Evolutionary conservation across 257 asterid species (phyloP).

Genomic region (Ehretia macrophylla): DNA sequence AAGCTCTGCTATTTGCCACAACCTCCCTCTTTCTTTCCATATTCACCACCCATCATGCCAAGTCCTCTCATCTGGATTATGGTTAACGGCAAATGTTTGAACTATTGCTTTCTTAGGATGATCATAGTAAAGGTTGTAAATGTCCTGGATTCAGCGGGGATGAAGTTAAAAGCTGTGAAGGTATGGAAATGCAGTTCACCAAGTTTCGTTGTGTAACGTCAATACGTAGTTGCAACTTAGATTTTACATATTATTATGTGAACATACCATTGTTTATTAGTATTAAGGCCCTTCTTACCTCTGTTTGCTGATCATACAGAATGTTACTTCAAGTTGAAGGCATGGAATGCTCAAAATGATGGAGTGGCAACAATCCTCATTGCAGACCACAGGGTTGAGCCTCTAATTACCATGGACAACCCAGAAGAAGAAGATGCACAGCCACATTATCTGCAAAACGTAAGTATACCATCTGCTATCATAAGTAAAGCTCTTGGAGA

Average conservation of each 20-base stretch:
- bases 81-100: not conserved
- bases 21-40: no score
- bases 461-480: conserved; percentile 82
- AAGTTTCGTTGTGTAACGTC: conserved; percentile 2
- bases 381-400: conserved; percentile 72
- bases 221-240: no score
- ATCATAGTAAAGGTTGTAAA: conserved; percentile 70
- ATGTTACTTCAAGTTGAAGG: conserved; percentile 81
- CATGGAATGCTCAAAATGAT: conserved; percentile 92
- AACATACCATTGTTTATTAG: not conserved
- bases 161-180: conserved; percentile 79
- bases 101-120: conserved; percentile 45
- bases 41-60: not conserved
- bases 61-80: no score
- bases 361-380: conserved; percentile 97
- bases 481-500: conserved; percentile 84
- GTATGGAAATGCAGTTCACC: conserved; percentile 28
- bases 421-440: conserved; percentile 67
- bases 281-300: not conserved
- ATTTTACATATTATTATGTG: not conserved
- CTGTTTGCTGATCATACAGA: conserved; percentile 41
- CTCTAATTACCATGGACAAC: conserved; percentile 88
- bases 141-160: conserved; percentile 97
- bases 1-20: no score
- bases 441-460: conserved; percentile 66